Evolutionary conservation across 208 protist species (phyloP).

Genomic region (Leptomonas pyrrhocoris): DNA sequence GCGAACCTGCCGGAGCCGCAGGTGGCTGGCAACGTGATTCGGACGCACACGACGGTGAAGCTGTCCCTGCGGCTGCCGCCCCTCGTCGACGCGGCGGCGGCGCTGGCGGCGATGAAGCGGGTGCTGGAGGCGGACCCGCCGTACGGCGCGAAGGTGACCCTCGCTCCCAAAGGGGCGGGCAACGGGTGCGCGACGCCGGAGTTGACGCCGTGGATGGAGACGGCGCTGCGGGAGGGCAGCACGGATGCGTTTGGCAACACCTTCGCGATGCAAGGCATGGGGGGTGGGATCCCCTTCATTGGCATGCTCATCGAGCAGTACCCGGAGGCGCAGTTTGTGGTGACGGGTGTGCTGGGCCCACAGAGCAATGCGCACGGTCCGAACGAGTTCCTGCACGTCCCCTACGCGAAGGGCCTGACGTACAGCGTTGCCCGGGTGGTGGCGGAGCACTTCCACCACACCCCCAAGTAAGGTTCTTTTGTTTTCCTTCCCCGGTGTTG

Average conservation of each 20-base stretch:
- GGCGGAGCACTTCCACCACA: conserved; percentile 68
- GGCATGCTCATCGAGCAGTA: conserved; percentile 89
- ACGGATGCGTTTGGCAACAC: conserved; percentile 77
- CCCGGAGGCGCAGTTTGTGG: conserved; percentile 93
- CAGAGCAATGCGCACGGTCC: conserved; percentile 94
- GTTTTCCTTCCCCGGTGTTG: too few species aligned
- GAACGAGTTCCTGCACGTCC: conserved; percentile 95
- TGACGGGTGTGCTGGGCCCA: conserved; percentile 94
- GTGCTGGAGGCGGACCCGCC: conserved; percentile 89
- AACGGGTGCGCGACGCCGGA: conserved; percentile 89
- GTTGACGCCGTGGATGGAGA: conserved; percentile 78
- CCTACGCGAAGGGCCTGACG: conserved; percentile 90
- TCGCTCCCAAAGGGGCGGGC: conserved; percentile 54
- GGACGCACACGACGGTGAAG: conserved; percentile 86
- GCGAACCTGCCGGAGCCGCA: conserved; percentile 83
- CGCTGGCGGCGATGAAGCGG: conserved; percentile 57
- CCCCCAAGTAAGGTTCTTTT: conserved; percentile 35
- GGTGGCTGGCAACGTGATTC: conserved; percentile 94
- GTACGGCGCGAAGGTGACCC: conserved; percentile 91
- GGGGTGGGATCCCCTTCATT: conserved; percentile 95
- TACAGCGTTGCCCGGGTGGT: conserved; percentile 85
- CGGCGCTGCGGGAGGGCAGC: conserved; percentile 82
- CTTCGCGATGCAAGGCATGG: conserved; percentile 78
- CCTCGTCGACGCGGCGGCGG: conserved; percentile 54
- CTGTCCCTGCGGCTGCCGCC: conserved; percentile 95